Base-by-base conservation (phyloP, 129 eudicot species). In the Mikania micrantha region DNA sequence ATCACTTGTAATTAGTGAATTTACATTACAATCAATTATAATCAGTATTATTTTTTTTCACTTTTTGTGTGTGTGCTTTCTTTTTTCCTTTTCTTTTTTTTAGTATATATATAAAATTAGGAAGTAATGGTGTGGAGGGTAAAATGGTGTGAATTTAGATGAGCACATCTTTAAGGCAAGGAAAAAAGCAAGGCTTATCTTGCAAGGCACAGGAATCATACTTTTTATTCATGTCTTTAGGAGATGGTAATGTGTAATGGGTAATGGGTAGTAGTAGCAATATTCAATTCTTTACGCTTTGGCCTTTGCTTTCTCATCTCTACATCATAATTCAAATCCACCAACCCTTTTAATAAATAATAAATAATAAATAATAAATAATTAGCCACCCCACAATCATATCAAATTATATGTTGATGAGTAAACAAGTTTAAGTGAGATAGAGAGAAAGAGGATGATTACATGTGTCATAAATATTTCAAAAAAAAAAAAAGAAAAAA, bases 201-300 rank as follows among this genome's bases (percentile, higher is more conserved):
- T 79, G 85, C 85, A 82, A 82, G 68, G 70, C 85, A 82, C 85
- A 83, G 66, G 88, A 80, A 77, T 82, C 82, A 67, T 74, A 69
- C 81, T 39, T 78, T 75, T 57, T 32, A 27, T 39, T 36, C 24
- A 39, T 35, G 27, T 61, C 61, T 60, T 72, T 72, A 60, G 69
- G 21, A 62, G 54, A 73, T 36, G 59, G 75, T 24, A 27, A 62
- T 21, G n/a, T n/a, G n/a, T n/a, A n/a, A n/a, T n/a, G n/a, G 45
- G 15, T 2, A 39, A 5, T 64, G 54, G 69, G 73, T 17, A 49
- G 28, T 21, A 25, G 65, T 64, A 62, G 11, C 0, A 52, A 59
- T 22, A 75, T 67, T 75, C 63, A 75, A 67, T 75, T 79, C 78
- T 44, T 78, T 49, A 69, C 71, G 81, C 65, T 61, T 71, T 44